Conservation (phyloP, 768 basidiomycete species). For the Lentinus brumalis region DNA sequence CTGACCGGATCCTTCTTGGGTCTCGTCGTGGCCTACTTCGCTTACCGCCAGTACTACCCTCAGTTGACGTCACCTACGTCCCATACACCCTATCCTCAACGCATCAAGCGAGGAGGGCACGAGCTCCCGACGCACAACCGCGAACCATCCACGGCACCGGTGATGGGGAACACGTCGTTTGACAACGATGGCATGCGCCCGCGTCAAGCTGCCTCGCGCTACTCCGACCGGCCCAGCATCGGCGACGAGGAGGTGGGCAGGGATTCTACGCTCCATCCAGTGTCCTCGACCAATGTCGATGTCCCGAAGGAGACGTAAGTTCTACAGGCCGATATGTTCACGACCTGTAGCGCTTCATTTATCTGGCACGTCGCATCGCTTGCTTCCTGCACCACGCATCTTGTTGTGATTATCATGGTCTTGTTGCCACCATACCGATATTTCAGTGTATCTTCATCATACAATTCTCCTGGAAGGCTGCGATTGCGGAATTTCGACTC, state of each 20-base stretch:
- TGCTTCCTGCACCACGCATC: no score
- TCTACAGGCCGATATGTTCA: neutral
- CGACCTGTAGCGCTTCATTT: no score
- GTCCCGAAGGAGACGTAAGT: slow-evolving; percentile 8
- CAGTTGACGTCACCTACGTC: slow-evolving; percentile 61
- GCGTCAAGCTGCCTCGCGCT: neutral
- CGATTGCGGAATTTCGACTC: no score
- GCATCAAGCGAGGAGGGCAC: slow-evolving; percentile 49
- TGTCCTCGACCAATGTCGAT: neutral
- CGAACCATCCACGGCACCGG: neutral
- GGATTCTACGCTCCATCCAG: neutral
- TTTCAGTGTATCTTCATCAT: no score
- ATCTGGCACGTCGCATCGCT: no score
- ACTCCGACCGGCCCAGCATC: slow-evolving; percentile 8
- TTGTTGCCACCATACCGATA: no score
- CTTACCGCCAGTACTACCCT: slow-evolving; percentile 85
- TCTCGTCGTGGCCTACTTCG: slow-evolving; percentile 65
- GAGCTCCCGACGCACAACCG: slow-evolving; percentile 43
- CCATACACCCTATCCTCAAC: slow-evolving; percentile 74
- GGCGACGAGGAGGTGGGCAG: slow-evolving; percentile 5
- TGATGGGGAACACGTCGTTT: neutral
- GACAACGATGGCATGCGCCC: slow-evolving; percentile 3
- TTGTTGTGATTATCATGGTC: no score
- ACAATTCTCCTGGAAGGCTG: no score
- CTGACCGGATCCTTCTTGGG: slow-evolving; percentile 79